These are phyloP conservation scores for Wallacemonas sp. DNA, from an alignment of 208 protist genomes.

Conservation along the genomic window DNA sequence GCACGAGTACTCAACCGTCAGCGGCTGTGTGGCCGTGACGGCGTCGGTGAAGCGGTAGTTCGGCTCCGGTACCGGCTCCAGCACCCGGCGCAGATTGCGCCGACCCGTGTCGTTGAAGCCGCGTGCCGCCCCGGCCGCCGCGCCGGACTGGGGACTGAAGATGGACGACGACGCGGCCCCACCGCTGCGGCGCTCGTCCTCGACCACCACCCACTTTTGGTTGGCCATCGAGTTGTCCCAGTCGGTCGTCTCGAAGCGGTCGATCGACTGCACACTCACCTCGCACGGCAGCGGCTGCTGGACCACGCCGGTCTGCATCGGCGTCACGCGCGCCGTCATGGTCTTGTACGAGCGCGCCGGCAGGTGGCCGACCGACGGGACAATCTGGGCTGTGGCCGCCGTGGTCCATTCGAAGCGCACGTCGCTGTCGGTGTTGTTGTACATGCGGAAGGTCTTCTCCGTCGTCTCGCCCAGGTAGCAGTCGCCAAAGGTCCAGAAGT, in stretches of 20 bases:
- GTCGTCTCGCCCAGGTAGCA: constrained; percentile 73
- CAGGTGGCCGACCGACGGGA: constrained; percentile 66
- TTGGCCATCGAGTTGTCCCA: constrained; percentile 76
- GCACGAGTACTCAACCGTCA: constrained; percentile 73
- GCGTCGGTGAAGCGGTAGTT: constrained; percentile 42
- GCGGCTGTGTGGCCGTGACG: constrained; percentile 43
- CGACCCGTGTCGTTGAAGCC: constrained; percentile 26
- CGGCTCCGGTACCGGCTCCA: constrained; percentile 79
- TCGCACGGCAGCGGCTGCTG: constrained; percentile 28
- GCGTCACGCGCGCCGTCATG: constrained; percentile 50
- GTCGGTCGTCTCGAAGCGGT: constrained; percentile 29
- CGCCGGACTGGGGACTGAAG: constrained; percentile 2
- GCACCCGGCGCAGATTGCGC: constrained; percentile 71
- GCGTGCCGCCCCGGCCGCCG: constrained; percentile 21
- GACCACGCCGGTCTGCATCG: constrained; percentile 22
- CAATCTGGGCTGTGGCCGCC: constrained; percentile 30
- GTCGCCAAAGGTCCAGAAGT: constrained; percentile 88
- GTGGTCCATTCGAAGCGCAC: constrained; percentile 86
- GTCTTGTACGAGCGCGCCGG: constrained; percentile 40
- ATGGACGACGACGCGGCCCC: constrained; percentile 10
- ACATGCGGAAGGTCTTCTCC: constrained; percentile 71
- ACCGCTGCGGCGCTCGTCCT: constrained; percentile 26
- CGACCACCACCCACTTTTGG: constrained; percentile 60
- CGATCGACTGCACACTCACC: constrained; percentile 35
- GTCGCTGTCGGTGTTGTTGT: constrained; percentile 74